Evolutionary conservation across 140 eudicot species (phyloP), one percentile per base, ranked within the genome.

Genomic region (Cichorium intybus): DNA sequence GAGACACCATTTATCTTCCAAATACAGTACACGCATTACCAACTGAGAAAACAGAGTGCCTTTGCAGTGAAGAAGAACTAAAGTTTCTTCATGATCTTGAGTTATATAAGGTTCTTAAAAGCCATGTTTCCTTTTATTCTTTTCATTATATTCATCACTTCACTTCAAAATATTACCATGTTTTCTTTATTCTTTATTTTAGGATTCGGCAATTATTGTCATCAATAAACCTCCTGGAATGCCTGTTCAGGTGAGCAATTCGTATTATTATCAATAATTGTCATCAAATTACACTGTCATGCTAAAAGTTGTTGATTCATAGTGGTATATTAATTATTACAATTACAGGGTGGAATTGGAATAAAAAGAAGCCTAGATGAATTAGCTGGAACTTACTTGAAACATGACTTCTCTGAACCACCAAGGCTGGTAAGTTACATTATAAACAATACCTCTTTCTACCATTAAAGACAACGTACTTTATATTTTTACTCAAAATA

Each of bases 391-490:
- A 57, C 84, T 78, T 93, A 83, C 77, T 63, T 93, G 76, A 84
- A 56, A 81, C 78, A 89, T 43, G 97, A 89, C 6, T 72, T 58
- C 20, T 52, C 75, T 64, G 97, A 93, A 56, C 67, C 94, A 35
- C 99, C 99, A 53, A 82, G 97, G 63, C 82, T 93, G 85, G 99
- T 89, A 75, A 79, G 97, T 75, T 75, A n/a, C n/a, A n/a, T n/a
- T n/a, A n/a, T n/a, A n/a, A n/a, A n/a, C n/a, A n/a, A n/a, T n/a
- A n/a, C n/a, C n/a, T n/a, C n/a, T n/a, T n/a, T n/a, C n/a, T n/a
- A n/a, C n/a, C n/a, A n/a, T n/a, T n/a, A n/a, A n/a, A n/a, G n/a
- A n/a, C n/a, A n/a, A n/a, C n/a, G n/a, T n/a, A n/a, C n/a, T n/a
- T n/a, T n/a, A n/a, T n/a, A n/a, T n/a, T n/a, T n/a, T n/a, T n/a